These are phyloP conservation scores for Pleochaeta shiraiana DNA, from an alignment of 2,329 filamentous ascomycete genomes.

Conservation along the genomic window DNA sequence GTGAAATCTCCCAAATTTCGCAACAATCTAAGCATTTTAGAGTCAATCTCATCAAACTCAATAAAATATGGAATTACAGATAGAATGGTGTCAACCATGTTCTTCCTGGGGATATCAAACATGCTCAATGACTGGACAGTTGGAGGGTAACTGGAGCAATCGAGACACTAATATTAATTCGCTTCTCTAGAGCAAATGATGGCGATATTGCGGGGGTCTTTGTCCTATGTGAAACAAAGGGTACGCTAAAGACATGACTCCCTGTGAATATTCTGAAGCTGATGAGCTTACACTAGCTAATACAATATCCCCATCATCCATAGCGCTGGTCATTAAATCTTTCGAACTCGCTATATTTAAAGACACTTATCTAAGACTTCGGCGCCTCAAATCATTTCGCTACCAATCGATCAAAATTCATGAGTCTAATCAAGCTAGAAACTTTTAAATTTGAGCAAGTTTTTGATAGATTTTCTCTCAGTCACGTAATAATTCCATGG, in stretches of 20 bases:
- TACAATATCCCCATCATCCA: not conserved
- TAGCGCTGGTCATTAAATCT: not conserved
- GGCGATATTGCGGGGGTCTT: not conserved
- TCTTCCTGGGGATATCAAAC: not conserved
- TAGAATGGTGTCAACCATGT: not conserved
- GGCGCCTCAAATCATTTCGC: not conserved
- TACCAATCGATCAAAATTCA: not conserved
- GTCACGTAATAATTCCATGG: not conserved
- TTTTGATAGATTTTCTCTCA: not conserved
- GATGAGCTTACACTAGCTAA: not conserved
- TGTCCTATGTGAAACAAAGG: too few species aligned
- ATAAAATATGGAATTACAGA: not conserved
- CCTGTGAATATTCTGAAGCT: not conserved
- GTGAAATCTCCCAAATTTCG: not conserved
- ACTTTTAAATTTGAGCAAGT: not conserved
- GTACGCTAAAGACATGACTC: not conserved
- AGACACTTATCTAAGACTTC: not conserved
- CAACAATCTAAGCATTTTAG: not conserved
- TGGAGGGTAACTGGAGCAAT: constrained; percentile 2
- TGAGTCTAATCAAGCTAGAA: not conserved
- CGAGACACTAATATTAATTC: not conserved
- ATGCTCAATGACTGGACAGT: not conserved
- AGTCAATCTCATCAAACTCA: not conserved
- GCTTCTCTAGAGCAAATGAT: not conserved
- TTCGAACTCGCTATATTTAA: not conserved